These are phyloP conservation scores for Nepenthes gracilis DNA, from an alignment of 148 eudicot species.

Conservation along the genomic window DNA sequence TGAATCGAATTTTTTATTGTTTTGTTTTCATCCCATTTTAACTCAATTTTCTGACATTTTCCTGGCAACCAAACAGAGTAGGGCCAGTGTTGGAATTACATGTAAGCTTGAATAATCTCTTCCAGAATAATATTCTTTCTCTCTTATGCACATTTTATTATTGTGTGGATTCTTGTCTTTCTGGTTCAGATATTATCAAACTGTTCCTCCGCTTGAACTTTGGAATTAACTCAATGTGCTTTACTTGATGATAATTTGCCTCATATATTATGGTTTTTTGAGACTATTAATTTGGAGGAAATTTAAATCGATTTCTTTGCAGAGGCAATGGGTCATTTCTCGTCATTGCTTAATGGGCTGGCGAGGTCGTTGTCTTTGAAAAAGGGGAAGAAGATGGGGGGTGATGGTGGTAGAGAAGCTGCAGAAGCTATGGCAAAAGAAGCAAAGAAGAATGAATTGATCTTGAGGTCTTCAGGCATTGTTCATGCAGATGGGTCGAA, in stretches of 20 bases:
- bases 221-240: no score
- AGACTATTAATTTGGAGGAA: no score
- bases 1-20: no score
- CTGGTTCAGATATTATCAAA: no score
- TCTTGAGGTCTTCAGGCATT: constrained; percentile 60
- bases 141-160: neutral
- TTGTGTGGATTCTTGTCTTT: no score
- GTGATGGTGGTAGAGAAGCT: constrained; percentile 49
- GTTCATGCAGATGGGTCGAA: constrained; percentile 48
- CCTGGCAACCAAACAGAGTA: no score
- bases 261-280: no score
- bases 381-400: constrained; percentile 33
- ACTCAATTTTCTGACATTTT: no score
- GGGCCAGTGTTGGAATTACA: neutral
- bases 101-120: neutral
- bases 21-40: no score
- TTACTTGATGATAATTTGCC: no score
- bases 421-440: constrained; percentile 56
- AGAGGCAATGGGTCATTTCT: constrained; percentile 57
- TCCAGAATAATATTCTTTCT: neutral
- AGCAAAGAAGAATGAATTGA: constrained; percentile 70
- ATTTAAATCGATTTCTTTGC: no score
- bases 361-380: constrained; percentile 55
- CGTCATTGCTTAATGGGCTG: constrained; percentile 79
- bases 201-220: no score